Conservation (phyloP, 208 protist species). For the Acanthamoeba quina region DNA sequence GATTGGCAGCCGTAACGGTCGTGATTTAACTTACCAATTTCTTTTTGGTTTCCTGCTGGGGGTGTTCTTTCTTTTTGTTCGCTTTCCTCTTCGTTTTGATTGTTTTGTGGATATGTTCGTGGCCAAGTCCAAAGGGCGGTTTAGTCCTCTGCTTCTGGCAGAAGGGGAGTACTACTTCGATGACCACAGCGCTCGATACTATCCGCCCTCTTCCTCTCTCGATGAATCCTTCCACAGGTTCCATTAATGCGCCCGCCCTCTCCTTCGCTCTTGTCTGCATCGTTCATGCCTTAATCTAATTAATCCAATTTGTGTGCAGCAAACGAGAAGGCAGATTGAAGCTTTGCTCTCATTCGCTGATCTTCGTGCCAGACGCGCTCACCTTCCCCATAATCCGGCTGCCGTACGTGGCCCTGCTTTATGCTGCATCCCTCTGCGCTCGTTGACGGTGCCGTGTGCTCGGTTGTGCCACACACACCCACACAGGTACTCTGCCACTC, state of each 20-base stretch:
- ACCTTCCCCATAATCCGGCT: slow-evolving; percentile 84
- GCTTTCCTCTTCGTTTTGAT: not conserved
- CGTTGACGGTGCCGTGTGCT: not conserved
- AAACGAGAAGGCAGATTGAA: slow-evolving; percentile 81
- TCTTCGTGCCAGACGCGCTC: slow-evolving; percentile 88
- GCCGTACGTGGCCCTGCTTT: slow-evolving; percentile 67
- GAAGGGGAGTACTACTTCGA: slow-evolving; percentile 90
- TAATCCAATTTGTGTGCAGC: not conserved
- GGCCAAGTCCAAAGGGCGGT: slow-evolving; percentile 73
- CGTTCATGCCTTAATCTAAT: not conserved
- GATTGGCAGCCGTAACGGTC: not conserved
- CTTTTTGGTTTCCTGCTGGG: not conserved
- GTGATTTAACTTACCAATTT: not conserved
- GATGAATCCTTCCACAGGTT: slow-evolving; percentile 22
- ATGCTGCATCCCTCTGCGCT: too few relatives aligned
- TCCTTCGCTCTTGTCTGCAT: not conserved
- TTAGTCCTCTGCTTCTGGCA: slow-evolving; percentile 86
- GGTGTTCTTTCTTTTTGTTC: too few relatives aligned
- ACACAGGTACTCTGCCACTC: not conserved
- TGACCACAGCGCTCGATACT: slow-evolving; percentile 84
- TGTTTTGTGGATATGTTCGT: slow-evolving; percentile 38
- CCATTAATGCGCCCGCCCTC: not conserved
- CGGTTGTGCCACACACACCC: too few relatives aligned
- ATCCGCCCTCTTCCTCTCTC: slow-evolving; percentile 76
- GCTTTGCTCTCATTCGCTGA: slow-evolving; percentile 87